Evolutionary conservation across 202 grass and related monocot species (phyloP).

Genomic region (Carex arenaria): DNA sequence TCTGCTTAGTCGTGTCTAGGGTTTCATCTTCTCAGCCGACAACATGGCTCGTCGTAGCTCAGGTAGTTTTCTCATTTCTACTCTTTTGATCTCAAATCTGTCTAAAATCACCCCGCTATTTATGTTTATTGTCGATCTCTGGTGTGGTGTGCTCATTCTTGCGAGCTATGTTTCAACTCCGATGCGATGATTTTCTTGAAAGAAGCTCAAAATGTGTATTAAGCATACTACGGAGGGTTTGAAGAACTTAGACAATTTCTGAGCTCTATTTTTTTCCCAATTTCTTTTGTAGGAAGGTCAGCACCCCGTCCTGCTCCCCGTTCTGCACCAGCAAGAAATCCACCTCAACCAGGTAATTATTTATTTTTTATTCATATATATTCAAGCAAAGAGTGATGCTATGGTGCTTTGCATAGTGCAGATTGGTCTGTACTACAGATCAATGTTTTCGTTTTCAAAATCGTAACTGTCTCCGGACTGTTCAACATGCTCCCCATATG

Average conservation of each 20-base stretch:
- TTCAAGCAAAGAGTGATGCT: not conserved
- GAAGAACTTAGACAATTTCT: not conserved
- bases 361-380: not conserved
- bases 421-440: too few relatives aligned
- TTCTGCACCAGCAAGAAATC: conserved; percentile 56
- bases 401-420: too few relatives aligned
- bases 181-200: not conserved
- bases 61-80: conserved; percentile 25
- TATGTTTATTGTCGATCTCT: not conserved
- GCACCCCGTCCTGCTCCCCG: conserved; percentile 62
- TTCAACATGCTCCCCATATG: too few relatives aligned
- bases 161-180: not conserved
- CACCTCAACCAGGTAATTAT: conserved; percentile 61
- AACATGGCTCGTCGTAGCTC: conserved; percentile 85
- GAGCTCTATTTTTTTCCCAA: not conserved
- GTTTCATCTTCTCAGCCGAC: conserved; percentile 27
- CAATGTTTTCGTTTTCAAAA: too few relatives aligned
- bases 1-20: not conserved
- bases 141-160: not conserved
- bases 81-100: not conserved
- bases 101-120: not conserved
- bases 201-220: not conserved
- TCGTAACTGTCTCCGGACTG: too few relatives aligned
- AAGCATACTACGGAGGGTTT: not conserved
- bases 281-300: conserved; percentile 49